A percentile compares a stretch with the other conserved stretches of the same genome.
Evolutionary conservation across 176 grass and related monocot species (phyloP).

Genomic region (Avena atlantica): DNA sequence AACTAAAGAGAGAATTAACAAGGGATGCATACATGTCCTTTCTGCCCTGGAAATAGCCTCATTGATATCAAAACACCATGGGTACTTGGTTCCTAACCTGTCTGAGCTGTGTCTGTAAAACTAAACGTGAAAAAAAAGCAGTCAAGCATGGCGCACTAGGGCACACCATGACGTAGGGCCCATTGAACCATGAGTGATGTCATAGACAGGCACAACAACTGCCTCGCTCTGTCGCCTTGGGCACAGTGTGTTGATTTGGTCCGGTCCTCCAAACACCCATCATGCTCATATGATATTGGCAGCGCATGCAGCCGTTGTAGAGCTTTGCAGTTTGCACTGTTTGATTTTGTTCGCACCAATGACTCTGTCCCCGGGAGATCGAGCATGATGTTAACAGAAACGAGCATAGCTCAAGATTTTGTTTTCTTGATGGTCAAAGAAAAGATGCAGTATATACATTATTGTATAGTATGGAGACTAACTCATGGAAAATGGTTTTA

Average conservation of each 20-base stretch:
- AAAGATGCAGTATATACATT: background rate
- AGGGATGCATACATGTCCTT: background rate
- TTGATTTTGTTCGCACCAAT: conserved; percentile 26
- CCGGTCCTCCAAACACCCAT: conserved; percentile 31
- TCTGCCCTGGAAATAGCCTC: background rate
- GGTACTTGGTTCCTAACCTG: background rate
- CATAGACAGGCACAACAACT: conserved; percentile 22
- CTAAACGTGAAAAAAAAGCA: background rate
- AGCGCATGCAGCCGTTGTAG: background rate
- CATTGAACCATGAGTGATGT: conserved; percentile 30
- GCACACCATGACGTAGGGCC: background rate
- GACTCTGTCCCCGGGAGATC: conserved; percentile 6
- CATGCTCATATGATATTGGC: conserved; percentile 48
- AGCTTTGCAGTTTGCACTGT: conserved; percentile 20
- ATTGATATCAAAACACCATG: conserved; percentile 1
- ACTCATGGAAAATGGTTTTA: background rate
- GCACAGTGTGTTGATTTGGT: conserved; percentile 39
- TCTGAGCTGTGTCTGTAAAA: background rate
- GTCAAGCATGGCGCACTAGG: background rate
- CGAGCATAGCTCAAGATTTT: background rate
- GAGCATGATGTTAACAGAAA: background rate
- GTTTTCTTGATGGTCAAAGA: background rate
- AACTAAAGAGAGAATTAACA: conserved; percentile 16
- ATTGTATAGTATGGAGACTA: background rate
- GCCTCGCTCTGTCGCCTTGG: background rate